A percentile compares a stretch with the other conserved stretches of the same genome.
Conservation (phyloP, 2,329 filamentous ascomycete species). For the Nothophoma quercina region DNA sequence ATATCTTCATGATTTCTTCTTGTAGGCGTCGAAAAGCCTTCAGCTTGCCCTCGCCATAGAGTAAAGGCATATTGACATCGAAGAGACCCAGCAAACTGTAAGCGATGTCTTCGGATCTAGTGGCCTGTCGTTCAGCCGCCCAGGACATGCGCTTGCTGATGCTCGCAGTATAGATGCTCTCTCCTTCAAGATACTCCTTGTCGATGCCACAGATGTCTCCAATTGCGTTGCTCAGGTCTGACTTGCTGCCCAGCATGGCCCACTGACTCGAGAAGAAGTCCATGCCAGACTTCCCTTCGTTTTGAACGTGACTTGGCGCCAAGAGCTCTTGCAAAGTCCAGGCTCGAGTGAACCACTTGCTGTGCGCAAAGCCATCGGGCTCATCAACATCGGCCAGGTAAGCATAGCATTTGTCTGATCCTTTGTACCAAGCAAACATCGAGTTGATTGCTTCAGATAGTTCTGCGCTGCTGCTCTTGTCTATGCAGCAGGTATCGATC, state of each 20-base stretch:
- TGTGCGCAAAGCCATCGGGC: background rate
- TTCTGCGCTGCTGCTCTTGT: slow-evolving; percentile 27
- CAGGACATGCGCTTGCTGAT: slow-evolving; percentile 32
- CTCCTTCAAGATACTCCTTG: slow-evolving; percentile 4
- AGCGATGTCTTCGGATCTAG: slow-evolving; percentile 29
- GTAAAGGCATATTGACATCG: slow-evolving; percentile 26
- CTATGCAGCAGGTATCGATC: slow-evolving; percentile 34
- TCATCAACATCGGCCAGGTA: slow-evolving; percentile 22
- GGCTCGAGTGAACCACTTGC: slow-evolving; percentile 24
- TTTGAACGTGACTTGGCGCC: slow-evolving; percentile 15
- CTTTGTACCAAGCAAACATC: slow-evolving; percentile 28
- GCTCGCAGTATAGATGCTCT: slow-evolving; percentile 11
- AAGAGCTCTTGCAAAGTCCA: slow-evolving; percentile 33
- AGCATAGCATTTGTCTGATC: slow-evolving; percentile 21
- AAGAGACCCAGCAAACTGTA: slow-evolving; percentile 34
- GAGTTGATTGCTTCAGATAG: slow-evolving; percentile 27
- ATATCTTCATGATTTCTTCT: slow-evolving; percentile 35
- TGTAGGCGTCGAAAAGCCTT: slow-evolving; percentile 27
- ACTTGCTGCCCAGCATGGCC: slow-evolving; percentile 14
- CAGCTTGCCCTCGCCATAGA: slow-evolving; percentile 27
- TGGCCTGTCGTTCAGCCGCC: slow-evolving; percentile 26
- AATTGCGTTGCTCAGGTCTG: background rate
- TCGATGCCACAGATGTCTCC: slow-evolving; percentile 14
- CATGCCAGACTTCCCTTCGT: slow-evolving; percentile 1
- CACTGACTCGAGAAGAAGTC: slow-evolving; percentile 21